Evolutionary conservation across 768 basidiomycete species (phyloP).

Genomic region (Xerocomus spinulosus): DNA sequence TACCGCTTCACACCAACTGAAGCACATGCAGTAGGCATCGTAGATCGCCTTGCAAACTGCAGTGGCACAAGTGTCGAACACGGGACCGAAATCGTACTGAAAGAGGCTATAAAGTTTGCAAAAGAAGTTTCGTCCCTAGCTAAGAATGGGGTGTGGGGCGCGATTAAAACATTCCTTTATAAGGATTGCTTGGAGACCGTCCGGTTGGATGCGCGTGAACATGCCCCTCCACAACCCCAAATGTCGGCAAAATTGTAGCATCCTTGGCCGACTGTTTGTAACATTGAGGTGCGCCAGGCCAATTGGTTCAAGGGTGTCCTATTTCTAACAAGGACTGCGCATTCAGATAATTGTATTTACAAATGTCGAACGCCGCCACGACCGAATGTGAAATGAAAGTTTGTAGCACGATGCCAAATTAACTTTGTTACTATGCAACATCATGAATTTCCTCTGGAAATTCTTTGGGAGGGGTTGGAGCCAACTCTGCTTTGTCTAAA

Average conservation of each 20-base stretch:
- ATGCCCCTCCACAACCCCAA: conserved; percentile 5
- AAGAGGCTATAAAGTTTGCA: conserved; percentile 62
- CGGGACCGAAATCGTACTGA: conserved; percentile 53
- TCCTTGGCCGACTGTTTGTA: conserved; percentile 1
- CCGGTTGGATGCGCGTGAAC: conserved; percentile 13
- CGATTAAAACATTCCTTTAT: conserved; percentile 65
- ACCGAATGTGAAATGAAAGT: conserved; percentile 6
- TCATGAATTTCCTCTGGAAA: background rate
- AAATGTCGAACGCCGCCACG: background rate
- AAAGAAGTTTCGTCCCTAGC: conserved; percentile 48
- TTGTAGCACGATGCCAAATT: background rate
- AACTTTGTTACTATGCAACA: conserved; percentile 17
- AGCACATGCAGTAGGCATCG: conserved; percentile 56
- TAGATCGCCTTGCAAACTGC: conserved; percentile 54
- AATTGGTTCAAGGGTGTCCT: background rate
- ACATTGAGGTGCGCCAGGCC: conserved; percentile 8
- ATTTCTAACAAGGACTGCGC: conserved; percentile 5
- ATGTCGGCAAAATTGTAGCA: conserved; percentile 16
- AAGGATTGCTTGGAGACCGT: conserved; percentile 47
- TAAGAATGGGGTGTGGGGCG: conserved; percentile 60
- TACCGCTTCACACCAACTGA: conserved; percentile 73
- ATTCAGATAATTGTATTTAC: background rate
- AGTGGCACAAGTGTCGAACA: conserved; percentile 42
- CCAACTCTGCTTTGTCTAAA: conserved; percentile 5
- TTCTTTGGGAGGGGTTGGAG: background rate